Base-by-base conservation (phyloP, 352 stramenopile genomes). In the Phytopythium litorale region DNA sequence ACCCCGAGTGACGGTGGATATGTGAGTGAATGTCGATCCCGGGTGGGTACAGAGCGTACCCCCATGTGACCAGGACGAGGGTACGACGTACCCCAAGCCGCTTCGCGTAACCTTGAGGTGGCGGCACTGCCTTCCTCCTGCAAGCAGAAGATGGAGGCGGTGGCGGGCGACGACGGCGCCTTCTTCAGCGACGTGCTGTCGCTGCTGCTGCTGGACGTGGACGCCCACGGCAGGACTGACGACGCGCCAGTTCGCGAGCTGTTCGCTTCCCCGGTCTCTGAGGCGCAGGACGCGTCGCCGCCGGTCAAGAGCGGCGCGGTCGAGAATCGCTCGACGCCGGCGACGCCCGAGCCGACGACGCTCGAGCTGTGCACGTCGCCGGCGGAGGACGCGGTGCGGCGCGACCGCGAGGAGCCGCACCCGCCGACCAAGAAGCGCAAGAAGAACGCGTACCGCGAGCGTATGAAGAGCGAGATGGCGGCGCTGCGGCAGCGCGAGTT, bases 401-500 rank as follows among this genome's bases (percentile, higher is more conserved):
- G 21, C 3, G 33, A 48, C 18, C 32, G 12, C 3, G 35, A n/a
- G 32, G 30, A 13, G 21, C 13, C 23, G 8, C 37, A 21, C 12
- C 15, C 25, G 23, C 35, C 37, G 54, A 25, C 9, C 21, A 49
- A 38, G 54, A 46, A 48, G 35, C 21, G 21, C 21, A 59, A 59
- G 54, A 59, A 59, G 54, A 59, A 51, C 53, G 54, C 37, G 21
- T 48, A 59, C 54, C 54, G 54, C 37, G 54, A 59, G 54, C 54
- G 37, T 4, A 32, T 50, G 54, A 59, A 59, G 38, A 42, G 23
- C 54, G 54, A 59, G 35, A 23, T 50, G 54, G 11, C 6, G 12
- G 54, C 19, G 54, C 37, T 59, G 12, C 54, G 35, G 21, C 54
- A 42, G 23, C 33, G 21, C 33, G 54, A 40, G 54, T 59, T 59